These are phyloP conservation scores for Pythium coloratum DNA, from an alignment of 352 stramenopile genomes.

Conservation along the genomic window DNA sequence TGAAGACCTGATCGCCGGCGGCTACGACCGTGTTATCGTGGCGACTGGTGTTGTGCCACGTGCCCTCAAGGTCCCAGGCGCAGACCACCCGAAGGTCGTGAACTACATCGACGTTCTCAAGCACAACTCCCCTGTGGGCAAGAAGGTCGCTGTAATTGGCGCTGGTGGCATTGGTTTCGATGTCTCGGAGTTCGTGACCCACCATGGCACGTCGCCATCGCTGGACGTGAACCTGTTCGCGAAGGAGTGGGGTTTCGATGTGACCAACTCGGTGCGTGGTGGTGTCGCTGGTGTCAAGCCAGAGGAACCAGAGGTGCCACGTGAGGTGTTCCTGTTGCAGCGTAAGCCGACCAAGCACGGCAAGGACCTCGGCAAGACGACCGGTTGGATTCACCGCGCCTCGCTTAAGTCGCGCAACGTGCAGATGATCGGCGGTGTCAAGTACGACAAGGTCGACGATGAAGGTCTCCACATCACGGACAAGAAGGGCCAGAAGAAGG, in stretches of 20 bases:
- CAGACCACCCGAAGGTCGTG: constrained; percentile 89
- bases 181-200: constrained; percentile 94
- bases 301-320: constrained; percentile 39
- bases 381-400: constrained; percentile 96
- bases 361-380: constrained; percentile 93
- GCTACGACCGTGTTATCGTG: constrained; percentile 94
- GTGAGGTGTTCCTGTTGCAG: constrained; percentile 94
- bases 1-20: constrained; percentile 45
- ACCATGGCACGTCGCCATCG: constrained; percentile 68
- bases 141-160: constrained; percentile 95
- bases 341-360: constrained; percentile 94
- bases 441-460: constrained; percentile 95
- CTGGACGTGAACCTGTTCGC: constrained; percentile 86
- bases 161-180: constrained; percentile 98
- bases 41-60: constrained; percentile 94
- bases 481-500: constrained; percentile 73
- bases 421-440: constrained; percentile 92
- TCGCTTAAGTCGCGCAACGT: constrained; percentile 91
- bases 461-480: constrained; percentile 93
- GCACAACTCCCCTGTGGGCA: constrained; percentile 85
- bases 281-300: constrained; percentile 70
- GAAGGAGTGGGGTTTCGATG: constrained; percentile 95
- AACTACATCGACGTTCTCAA: constrained; percentile 96
- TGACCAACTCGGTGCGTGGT: constrained; percentile 73
- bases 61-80: constrained; percentile 85